phyloP scores from a whole-genome alignment of 2,329 filamentous ascomycete genomes.

The Lomentospora prolificans region DNA sequence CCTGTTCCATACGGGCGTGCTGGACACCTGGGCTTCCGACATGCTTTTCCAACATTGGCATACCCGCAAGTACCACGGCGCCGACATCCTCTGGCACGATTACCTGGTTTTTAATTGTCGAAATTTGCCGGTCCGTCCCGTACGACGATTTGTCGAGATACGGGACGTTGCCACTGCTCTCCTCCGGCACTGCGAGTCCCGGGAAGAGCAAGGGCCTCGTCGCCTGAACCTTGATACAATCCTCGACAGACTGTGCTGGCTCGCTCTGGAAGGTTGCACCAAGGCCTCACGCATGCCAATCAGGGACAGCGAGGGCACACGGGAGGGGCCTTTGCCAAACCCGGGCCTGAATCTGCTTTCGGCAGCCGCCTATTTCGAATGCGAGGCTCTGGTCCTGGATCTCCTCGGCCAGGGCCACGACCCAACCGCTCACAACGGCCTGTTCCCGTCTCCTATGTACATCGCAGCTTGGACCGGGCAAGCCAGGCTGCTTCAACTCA shows the following conservation, averaged over 20 bases:
- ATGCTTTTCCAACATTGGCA: neutral
- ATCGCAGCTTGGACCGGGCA: slow-evolving; percentile 3
- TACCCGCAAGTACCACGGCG: neutral
- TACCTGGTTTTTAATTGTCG: neutral
- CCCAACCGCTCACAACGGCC: neutral
- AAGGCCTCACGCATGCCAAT: neutral
- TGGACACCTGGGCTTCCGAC: neutral
- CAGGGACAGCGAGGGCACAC: neutral
- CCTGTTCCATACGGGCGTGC: neutral
- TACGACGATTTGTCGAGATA: neutral
- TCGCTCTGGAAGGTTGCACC: neutral
- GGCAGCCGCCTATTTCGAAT: slow-evolving; percentile 1
- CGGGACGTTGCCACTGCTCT: neutral
- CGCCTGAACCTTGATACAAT: neutral
- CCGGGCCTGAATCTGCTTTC: slow-evolving; percentile 2
- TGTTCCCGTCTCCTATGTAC: neutral
- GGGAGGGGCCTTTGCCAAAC: neutral
- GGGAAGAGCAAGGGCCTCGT: neutral
- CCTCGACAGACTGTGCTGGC: slow-evolving; percentile 5
- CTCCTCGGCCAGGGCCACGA: neutral
- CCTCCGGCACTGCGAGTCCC: neutral
- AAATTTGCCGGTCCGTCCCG: neutral
- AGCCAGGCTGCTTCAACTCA: neutral
- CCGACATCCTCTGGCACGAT: neutral
- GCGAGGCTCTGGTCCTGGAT: neutral